Base-by-base conservation (phyloP, 2,329 filamentous ascomycete species). In the Phialemoniopsis sp. region DNA sequence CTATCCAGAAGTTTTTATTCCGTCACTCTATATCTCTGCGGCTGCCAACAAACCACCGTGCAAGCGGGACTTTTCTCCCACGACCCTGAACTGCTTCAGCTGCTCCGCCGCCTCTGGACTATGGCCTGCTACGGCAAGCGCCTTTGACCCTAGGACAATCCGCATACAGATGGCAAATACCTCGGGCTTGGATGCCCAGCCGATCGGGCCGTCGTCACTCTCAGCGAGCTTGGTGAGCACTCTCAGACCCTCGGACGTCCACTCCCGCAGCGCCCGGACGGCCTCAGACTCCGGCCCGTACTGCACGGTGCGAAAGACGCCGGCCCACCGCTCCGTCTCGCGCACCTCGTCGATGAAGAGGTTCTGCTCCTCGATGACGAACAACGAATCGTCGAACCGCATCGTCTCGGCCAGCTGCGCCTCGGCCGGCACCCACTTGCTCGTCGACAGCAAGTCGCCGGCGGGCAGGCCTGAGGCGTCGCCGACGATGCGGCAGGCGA, bases 351-450 rank as follows among this genome's bases (percentile, higher is more conserved):
- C 91, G 36, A 91, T 69, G 59, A 88, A 97, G n/a, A 96, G 72
- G 56, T 98, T 98, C 57, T 95, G 89, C 58, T 94, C 90, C 62
- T 98, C 93, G 40, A 89, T 75, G 1, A 78, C 83, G 57, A 98
- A 98, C 1, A 98, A 75, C 4, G 82, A 72, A 46, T 81, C 77
- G 54, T 87, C 77, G 49, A 73, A 67, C 40, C 64, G 60, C 52
- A 79, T 57, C 4, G 75, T 72, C 8, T 56, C 46, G 4, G 54
- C 44, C 15, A 82, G 62, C 41, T 72, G 66, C 2, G 49, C 37
- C 17, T 54, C 53, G 0, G 67, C 64, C 0, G 64, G 37, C 5
- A 48, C 32, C 54, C 57, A 56, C 5, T 46, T 34, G 12, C 21
- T 10, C 21, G 40, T 33, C 44, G 46, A 36, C 31, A 34, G 37